Conservation (phyloP, 2,329 filamentous ascomycete species). For the Aspergillus melleus region DNA sequence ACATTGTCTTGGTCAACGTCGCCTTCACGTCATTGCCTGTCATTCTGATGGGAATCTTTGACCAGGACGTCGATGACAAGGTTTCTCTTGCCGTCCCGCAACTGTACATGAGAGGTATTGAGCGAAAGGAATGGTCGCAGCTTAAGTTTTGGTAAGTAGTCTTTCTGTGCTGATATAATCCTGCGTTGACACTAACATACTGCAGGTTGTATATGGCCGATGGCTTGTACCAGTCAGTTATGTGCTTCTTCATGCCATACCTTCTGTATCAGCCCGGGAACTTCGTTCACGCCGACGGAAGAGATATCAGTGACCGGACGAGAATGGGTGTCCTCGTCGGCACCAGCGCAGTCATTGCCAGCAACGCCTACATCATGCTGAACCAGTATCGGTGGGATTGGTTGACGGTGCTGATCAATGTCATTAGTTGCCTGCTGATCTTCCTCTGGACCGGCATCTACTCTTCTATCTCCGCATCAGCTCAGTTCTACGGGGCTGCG, state of each 20-base stretch:
- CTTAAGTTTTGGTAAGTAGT: constrained; percentile 84
- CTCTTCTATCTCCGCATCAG: constrained; percentile 59
- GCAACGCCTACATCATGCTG: constrained; percentile 92
- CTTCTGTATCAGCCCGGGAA: constrained; percentile 69
- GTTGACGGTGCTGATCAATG: constrained; percentile 82
- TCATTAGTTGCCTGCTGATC: constrained; percentile 79
- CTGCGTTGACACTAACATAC: constrained; percentile 27
- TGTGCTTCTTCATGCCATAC: constrained; percentile 92
- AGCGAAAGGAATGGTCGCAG: constrained; percentile 95
- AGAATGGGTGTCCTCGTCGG: constrained; percentile 87
- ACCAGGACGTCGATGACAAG: constrained; percentile 93
- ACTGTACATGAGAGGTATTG: constrained; percentile 91
- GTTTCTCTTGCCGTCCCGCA: constrained; percentile 94
- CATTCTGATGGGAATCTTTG: constrained; percentile 92
- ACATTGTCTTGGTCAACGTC: constrained; percentile 94
- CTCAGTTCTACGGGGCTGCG: constrained; percentile 73
- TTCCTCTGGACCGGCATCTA: constrained; percentile 97
- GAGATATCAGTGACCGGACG: constrained; percentile 74
- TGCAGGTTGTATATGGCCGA: constrained; percentile 87
- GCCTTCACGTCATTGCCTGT: constrained; percentile 95
- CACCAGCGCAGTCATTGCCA: constrained; percentile 78
- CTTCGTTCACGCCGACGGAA: constrained; percentile 69
- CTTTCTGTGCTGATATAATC: background rate
- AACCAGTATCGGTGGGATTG: constrained; percentile 99
- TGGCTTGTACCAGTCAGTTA: constrained; percentile 89